Conservation (phyloP, 441 rosid species). For the Adansonia madagascariensis region DNA sequence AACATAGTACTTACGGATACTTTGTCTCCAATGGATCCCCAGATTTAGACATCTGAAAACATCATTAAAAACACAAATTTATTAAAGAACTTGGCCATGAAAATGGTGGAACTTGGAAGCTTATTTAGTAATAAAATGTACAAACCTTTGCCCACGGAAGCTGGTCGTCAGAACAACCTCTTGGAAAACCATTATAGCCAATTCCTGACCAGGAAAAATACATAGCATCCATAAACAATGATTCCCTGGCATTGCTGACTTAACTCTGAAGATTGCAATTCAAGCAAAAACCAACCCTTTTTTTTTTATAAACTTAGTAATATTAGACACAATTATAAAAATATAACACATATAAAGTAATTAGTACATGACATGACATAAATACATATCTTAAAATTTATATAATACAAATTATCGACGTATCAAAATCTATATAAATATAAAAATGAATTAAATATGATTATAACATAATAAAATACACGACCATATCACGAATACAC, state of each 20-base stretch:
- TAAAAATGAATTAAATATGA: too few species aligned
- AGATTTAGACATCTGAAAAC: conserved; percentile 69
- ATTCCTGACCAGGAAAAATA: conserved; percentile 54
- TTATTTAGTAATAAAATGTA: neutral
- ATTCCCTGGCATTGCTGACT: neutral
- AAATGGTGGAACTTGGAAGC: conserved; percentile 1
- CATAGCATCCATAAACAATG: neutral
- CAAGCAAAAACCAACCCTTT: neutral
- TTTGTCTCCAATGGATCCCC: conserved; percentile 86
- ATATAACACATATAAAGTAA: too few species aligned
- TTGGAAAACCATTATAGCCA: conserved; percentile 97
- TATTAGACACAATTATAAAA: too few species aligned
- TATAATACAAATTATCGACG: too few species aligned
- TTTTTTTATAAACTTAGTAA: neutral
- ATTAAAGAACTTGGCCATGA: conserved; percentile 20
- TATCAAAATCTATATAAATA: too few species aligned
- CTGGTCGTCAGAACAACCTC: conserved; percentile 96
- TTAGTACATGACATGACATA: too few species aligned
- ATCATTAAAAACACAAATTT: conserved; percentile 16
- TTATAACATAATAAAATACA: too few species aligned
- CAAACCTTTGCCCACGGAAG: conserved; percentile 98
- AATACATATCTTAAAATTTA: too few species aligned
- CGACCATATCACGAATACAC: too few species aligned
- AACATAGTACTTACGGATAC: conserved; percentile 67
- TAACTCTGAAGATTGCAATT: neutral